Evolutionary conservation across 176 grass and related monocot species (phyloP).

Genomic region (Cymbopogon citratus): DNA sequence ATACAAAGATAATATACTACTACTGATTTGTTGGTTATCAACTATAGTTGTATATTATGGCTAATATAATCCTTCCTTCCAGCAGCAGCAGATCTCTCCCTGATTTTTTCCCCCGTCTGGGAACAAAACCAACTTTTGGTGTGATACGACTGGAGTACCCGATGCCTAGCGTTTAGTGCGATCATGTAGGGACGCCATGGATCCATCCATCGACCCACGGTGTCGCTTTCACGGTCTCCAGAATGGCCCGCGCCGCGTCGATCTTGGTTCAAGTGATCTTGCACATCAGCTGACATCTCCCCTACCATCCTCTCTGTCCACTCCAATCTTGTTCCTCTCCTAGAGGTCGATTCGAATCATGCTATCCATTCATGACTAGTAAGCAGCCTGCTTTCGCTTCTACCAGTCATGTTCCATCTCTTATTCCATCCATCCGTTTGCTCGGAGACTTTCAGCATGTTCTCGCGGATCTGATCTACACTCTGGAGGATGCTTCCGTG

Average conservation of each 20-base stretch:
- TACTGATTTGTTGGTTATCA: too few relatives aligned
- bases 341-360: neutral
- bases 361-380: conserved; percentile 9
- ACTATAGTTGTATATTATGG: neutral
- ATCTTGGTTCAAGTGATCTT: neutral
- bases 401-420: neutral
- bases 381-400: neutral
- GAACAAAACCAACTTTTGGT: neutral
- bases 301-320: neutral
- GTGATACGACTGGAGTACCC: neutral
- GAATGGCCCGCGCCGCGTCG: neutral
- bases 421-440: conserved; percentile 8
- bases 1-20: neutral
- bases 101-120: neutral
- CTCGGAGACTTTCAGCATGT: neutral
- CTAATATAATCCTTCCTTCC: neutral
- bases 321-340: neutral
- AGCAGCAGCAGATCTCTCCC: neutral
- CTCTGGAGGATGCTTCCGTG: neutral
- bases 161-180: neutral
- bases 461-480: conserved; percentile 1
- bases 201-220: neutral
- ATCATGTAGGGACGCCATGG: neutral
- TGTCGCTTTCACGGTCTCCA: neutral
- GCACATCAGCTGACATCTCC: neutral